Conservation (phyloP, 2,329 filamentous ascomycete genomes). For the Cordyceps fumosorosea region DNA sequence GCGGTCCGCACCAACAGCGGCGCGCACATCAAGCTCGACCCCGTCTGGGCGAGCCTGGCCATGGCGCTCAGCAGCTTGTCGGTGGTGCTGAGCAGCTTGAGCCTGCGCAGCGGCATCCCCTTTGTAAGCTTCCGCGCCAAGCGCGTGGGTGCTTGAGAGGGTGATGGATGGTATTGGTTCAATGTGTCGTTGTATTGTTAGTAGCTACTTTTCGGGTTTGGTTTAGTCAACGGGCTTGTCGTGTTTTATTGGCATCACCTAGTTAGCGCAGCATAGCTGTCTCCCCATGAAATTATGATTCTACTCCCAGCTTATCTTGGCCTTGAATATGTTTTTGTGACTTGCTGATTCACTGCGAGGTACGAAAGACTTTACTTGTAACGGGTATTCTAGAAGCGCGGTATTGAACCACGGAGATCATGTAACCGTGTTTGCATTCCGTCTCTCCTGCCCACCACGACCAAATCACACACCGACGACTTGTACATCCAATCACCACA, state of each 20-base stretch:
- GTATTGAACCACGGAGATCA: too few species aligned
- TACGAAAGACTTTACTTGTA: too few species aligned
- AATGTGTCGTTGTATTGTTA: not conserved
- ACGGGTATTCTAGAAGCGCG: too few species aligned
- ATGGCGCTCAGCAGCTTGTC: constrained; percentile 92
- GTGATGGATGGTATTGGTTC: not conserved
- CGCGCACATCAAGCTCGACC: constrained; percentile 59
- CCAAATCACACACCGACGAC: too few species aligned
- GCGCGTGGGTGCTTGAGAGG: constrained; percentile 10
- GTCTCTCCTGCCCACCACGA: too few species aligned
- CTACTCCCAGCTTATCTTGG: too few species aligned
- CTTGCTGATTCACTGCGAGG: too few species aligned
- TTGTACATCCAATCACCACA: too few species aligned
- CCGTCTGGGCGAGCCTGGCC: constrained; percentile 81
- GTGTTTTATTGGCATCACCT: not conserved
- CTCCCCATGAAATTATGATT: not conserved
- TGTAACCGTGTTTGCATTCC: too few species aligned
- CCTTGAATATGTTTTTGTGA: too few species aligned
- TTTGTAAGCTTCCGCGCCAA: constrained; percentile 37
- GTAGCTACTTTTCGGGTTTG: not conserved
- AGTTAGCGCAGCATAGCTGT: not conserved
- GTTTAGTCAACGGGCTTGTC: not conserved
- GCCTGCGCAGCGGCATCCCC: constrained; percentile 49
- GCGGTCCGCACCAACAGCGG: constrained; percentile 39
- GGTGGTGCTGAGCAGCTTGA: constrained; percentile 75